Conservation (phyloP, 2,329 filamentous ascomycete genomes). For the Colletotrichum liriopes region DNA sequence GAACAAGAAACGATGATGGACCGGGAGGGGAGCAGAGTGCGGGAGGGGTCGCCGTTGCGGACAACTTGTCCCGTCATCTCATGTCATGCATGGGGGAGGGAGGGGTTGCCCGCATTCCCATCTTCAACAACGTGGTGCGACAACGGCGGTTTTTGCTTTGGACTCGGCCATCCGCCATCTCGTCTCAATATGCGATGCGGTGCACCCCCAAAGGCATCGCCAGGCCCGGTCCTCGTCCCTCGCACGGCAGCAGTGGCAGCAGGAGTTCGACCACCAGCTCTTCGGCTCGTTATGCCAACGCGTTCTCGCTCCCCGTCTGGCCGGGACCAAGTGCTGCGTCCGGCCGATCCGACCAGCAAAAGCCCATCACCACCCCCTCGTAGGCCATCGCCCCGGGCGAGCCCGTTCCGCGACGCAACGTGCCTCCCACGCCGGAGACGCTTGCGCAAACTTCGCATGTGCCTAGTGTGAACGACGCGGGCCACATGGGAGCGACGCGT, state of each 20-base stretch:
- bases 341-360: slow-evolving; percentile 17
- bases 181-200: not conserved
- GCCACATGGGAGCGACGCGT: slow-evolving; percentile 9
- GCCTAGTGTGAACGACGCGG: not conserved
- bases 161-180: not conserved
- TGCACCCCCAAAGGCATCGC: not conserved
- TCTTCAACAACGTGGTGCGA: not conserved
- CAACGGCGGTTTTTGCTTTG: not conserved
- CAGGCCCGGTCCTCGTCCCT: not conserved
- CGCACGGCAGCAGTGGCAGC: slow-evolving; percentile 12
- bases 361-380: not conserved
- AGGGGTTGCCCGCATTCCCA: not conserved
- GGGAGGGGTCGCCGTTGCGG: slow-evolving; percentile 12
- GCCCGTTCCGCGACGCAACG: slow-evolving; percentile 31
- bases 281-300: not conserved
- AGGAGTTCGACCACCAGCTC: not conserved
- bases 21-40: slow-evolving; percentile 9
- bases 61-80: slow-evolving; percentile 3
- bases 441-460: slow-evolving; percentile 15
- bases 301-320: not conserved
- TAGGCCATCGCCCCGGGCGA: slow-evolving; percentile 10
- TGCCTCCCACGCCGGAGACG: slow-evolving; percentile 28
- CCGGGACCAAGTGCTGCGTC: not conserved
- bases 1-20: not conserved
- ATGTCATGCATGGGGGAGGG: not conserved